Conservation (phyloP, 345 rosid genomes). For the Camelina neglecta region DNA sequence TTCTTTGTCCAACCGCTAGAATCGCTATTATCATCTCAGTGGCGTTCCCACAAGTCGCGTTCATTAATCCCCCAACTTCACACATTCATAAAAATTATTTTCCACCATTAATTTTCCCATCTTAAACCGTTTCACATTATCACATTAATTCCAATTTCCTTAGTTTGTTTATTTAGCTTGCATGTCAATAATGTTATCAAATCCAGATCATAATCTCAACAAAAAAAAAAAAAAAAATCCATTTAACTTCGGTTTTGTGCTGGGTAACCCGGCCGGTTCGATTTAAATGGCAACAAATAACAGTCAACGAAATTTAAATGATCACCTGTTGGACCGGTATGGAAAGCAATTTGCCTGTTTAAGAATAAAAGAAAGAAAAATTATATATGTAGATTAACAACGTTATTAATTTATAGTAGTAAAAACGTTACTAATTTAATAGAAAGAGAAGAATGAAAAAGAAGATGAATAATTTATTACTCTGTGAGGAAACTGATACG, state of each 20-base stretch:
- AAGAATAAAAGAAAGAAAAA: not conserved
- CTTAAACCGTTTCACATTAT: not conserved
- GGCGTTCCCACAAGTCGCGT: conserved; percentile 97
- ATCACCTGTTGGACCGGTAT: conserved; percentile 93
- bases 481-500: conserved; percentile 92
- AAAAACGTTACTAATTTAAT: not conserved
- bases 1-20: conserved; percentile 70
- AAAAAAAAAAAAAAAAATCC: no score
- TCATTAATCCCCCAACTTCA: conserved; percentile 92
- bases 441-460: not conserved
- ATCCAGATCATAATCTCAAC: not conserved
- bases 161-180: not conserved
- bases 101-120: not conserved
- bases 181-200: not conserved
- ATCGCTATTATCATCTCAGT: conserved; percentile 94
- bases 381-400: not conserved
- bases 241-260: not conserved
- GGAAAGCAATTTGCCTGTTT: conserved; percentile 86
- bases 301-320: not conserved
- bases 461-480: conserved; percentile 46
- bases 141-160: not conserved
- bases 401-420: not conserved
- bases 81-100: not conserved
- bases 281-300: not conserved
- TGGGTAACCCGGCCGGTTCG: not conserved